Percentiles rank a stretch among this genome's conserved stretches.
Conservation (phyloP, 2,329 filamentous ascomycete species). For the Phaeosphaeria sp. region DNA sequence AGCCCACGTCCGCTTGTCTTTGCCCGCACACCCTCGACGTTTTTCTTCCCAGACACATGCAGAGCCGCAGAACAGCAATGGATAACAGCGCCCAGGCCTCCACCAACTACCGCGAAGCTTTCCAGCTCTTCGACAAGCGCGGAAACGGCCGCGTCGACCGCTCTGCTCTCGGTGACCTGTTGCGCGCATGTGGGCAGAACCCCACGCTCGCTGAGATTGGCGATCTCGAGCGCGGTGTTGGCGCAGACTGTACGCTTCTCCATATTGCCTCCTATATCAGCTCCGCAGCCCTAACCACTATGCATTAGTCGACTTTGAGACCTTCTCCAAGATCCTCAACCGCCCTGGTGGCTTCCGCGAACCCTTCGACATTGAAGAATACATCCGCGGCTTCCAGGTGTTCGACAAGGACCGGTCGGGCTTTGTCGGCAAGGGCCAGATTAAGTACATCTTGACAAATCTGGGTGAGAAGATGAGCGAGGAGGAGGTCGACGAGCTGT, state of each 20-base stretch:
- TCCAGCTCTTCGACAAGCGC: constrained; percentile 99
- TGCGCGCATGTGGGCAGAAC: constrained; percentile 97
- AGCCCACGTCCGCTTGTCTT: constrained; percentile 5
- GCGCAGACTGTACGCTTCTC: constrained; percentile 80
- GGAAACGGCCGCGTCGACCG: constrained; percentile 90
- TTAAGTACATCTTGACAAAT: constrained; percentile 98
- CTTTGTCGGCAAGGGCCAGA: constrained; percentile 95
- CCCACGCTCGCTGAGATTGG: constrained; percentile 91
- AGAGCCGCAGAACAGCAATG: constrained; percentile 31
- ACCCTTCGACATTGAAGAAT: constrained; percentile 95
- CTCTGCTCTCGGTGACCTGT: constrained; percentile 87
- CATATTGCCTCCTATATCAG: neutral
- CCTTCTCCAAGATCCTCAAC: constrained; percentile 96
- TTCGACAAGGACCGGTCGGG: constrained; percentile 99
- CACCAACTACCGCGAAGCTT: constrained; percentile 99
- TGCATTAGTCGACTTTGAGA: constrained; percentile 88
- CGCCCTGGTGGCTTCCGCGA: constrained; percentile 97
- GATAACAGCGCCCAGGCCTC: constrained; percentile 62
- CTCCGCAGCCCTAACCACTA: neutral
- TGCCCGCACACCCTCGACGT: neutral
- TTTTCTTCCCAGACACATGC: neutral
- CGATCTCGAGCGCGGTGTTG: constrained; percentile 89
- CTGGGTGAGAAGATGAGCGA: constrained; percentile 99
- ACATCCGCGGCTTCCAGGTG: constrained; percentile 98
- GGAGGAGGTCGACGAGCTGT: constrained; percentile 96